Base-by-base conservation (phyloP, 805 yeast genomes). In the Saccharomycopsis olivae region DNA sequence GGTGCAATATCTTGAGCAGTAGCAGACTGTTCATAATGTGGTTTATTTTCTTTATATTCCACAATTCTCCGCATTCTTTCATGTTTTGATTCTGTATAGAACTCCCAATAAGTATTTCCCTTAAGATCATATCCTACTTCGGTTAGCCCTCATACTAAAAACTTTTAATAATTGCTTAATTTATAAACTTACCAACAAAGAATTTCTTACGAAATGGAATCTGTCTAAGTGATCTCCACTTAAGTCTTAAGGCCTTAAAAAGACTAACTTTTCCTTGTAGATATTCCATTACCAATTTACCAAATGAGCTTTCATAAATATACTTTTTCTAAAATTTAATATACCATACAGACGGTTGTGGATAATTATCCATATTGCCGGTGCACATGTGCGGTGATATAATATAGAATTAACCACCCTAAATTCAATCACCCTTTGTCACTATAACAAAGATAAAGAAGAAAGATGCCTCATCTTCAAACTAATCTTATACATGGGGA, bases 71-170 rank as follows among this genome's bases (percentile, higher is more conserved):
- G 61, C 43, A 78, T 64, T 43, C 77, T 57, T 19, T 57, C 61
- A 49, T 73, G 64, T 38, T 54, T 53, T 50, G 69, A 66, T 44
- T 73, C 75, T 19, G 71, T 61, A 38, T 67, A 65, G 57, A 79
- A 76, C 55, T 84, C 95, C 94, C 94, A 84, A 60, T 78, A 84
- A 2, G 89, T 75, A 55, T 84, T 84, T 2, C 92, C 94, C 29
- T 74, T 75, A n/a, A 85, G 63, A 53, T 84, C 94, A 53, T 81
- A 83, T 2, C 86, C 83, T 44, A 19, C 17, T 39, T 29, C 5
- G 9, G 35, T 36, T 16, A 35, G 28, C 28, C 5, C 5, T 6
- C 13, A 15, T 27, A 8, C 25, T 8, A 10, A 8, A 8, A n/a
- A 13, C 16, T 17, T 14, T 18, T 10, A 9, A 8, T 17, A 19